Percentiles rank a stretch among this genome's conserved stretches.
Conservation (phyloP, 1,284 basidiomycete species). For the Naganishia sp. region DNA sequence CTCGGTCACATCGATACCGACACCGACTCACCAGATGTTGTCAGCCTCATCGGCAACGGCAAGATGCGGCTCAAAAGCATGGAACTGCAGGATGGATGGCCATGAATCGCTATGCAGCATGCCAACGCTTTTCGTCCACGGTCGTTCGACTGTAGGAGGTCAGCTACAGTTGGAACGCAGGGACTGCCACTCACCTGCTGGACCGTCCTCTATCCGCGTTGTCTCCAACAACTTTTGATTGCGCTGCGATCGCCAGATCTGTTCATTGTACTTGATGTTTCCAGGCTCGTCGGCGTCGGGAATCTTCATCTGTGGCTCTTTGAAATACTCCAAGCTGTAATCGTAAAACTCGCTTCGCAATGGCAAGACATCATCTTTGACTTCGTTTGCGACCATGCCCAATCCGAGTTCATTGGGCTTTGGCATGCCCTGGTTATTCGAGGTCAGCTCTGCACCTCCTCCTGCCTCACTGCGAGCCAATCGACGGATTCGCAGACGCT, state of each 20-base stretch:
- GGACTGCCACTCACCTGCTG: constrained; percentile 63
- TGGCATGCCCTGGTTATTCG: constrained; percentile 45
- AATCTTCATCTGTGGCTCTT: constrained; percentile 96
- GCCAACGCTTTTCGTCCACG: constrained; percentile 80
- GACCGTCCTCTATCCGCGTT: constrained; percentile 58
- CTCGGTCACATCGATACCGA: not conserved
- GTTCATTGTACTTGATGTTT: constrained; percentile 88
- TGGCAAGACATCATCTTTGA: constrained; percentile 65
- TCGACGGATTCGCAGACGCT: constrained; percentile 71
- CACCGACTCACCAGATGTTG: constrained; percentile 70
- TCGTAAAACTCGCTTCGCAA: constrained; percentile 91
- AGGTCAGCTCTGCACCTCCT: constrained; percentile 41
- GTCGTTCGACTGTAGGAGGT: constrained; percentile 56
- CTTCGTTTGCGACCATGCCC: constrained; percentile 55
- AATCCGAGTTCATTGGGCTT: constrained; percentile 48
- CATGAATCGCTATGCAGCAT: constrained; percentile 69
- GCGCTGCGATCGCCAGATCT: constrained; percentile 89
- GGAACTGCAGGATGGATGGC: constrained; percentile 80
- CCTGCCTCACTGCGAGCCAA: constrained; percentile 54
- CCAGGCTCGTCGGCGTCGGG: constrained; percentile 94
- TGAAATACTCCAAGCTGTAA: constrained; percentile 97
- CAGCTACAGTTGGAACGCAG: constrained; percentile 3
- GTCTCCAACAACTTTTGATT: constrained; percentile 85
- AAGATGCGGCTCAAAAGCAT: constrained; percentile 87
- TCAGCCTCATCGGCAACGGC: constrained; percentile 83